Evolutionary conservation across 2,329 filamentous ascomycete genomes (phyloP).

Genomic region (Chaetomiaceae sp.): DNA sequence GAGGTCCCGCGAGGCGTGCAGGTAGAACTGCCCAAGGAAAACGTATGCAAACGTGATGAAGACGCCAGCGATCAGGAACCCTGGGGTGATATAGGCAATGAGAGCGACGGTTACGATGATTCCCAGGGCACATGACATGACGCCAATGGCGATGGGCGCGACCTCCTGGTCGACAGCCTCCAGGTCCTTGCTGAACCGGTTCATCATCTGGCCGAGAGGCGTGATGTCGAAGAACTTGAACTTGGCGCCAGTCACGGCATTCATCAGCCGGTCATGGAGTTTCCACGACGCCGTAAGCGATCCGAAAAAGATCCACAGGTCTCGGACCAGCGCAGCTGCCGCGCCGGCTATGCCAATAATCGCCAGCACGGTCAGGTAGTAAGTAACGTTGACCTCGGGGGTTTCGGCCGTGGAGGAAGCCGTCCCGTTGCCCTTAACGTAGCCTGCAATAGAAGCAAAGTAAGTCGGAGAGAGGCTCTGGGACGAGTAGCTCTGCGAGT

Average conservation of each 20-base stretch:
- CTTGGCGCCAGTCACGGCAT: constrained; percentile 76
- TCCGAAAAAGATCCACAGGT: constrained; percentile 86
- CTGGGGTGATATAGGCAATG: constrained; percentile 84
- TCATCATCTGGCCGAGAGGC: constrained; percentile 93
- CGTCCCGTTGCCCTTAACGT: constrained; percentile 34
- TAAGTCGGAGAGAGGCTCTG: constrained; percentile 35
- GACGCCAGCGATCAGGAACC: constrained; percentile 78
- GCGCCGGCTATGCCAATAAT: constrained; percentile 73
- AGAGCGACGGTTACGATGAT: constrained; percentile 81
- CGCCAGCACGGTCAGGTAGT: constrained; percentile 82
- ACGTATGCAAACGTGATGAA: constrained; percentile 84
- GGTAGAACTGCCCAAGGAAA: constrained; percentile 79
- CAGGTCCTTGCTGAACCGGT: constrained; percentile 96
- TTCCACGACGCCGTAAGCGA: constrained; percentile 82
- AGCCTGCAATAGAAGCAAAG: constrained; percentile 38
- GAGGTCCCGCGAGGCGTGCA: constrained; percentile 87
- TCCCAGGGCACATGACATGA: constrained; percentile 58
- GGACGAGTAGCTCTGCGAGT: constrained; percentile 34
- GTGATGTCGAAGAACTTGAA: constrained; percentile 99
- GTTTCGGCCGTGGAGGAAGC: constrained; percentile 32
- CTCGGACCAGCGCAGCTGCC: constrained; percentile 73
- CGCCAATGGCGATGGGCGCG: constrained; percentile 79
- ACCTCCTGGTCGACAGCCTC: constrained; percentile 95
- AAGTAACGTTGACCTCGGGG: constrained; percentile 68
- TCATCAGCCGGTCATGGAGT: constrained; percentile 75